Evolutionary conservation across 495 filamentous ascomycete species (phyloP), one percentile per base, ranked within the genome.

Genomic region (Daldinia childiae): DNA sequence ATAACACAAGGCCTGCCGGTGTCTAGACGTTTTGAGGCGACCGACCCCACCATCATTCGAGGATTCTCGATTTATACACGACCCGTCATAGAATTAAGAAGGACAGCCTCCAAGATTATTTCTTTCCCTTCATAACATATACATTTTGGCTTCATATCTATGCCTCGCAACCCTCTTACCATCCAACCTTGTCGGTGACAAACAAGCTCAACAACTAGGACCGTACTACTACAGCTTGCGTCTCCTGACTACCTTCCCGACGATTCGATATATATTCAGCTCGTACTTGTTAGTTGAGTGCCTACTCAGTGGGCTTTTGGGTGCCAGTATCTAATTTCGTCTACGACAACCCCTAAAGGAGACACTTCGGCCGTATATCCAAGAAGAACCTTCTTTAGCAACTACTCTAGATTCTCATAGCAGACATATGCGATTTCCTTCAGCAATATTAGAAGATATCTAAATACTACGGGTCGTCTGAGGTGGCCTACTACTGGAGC

Each of bases 1-100:
- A 81, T 82, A 80, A 81, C 76, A 63, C 62, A 72, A 77, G 69
- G 76, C 73, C 75, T 76, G 75, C 77, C 81, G 68, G 75, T 77
- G 67, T 74, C 66, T 74, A 69, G 76, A 76, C 71, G 64, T 68
- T 68, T 77, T 76, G 76, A 76, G 76, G 73, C 76, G 75, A 78
- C 71, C 76, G 73, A 76, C 75, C 79, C 79, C 80, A 79, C 80
- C 68, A 77, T 76, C 71, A 71, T 73, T 72, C 71, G 74, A 76
- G 74, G 68, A 70, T 69, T 56, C 50, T 72, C 61, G 70, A 72
- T 73, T 71, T 76, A 73, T 76, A 74, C 59, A 71, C 69, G 63
- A 62, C 68, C 67, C 52, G 43, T 66, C 66, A 73, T 62, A 63
- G 73, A 65, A 68, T 51, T 62, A 59, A 51, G 63, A 62, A 69